Percentiles rank a stretch among this genome's conserved stretches.
phyloP scores from a whole-genome alignment of 805 yeast species.

The Cyberlindnera samutprakarnensis region DNA sequence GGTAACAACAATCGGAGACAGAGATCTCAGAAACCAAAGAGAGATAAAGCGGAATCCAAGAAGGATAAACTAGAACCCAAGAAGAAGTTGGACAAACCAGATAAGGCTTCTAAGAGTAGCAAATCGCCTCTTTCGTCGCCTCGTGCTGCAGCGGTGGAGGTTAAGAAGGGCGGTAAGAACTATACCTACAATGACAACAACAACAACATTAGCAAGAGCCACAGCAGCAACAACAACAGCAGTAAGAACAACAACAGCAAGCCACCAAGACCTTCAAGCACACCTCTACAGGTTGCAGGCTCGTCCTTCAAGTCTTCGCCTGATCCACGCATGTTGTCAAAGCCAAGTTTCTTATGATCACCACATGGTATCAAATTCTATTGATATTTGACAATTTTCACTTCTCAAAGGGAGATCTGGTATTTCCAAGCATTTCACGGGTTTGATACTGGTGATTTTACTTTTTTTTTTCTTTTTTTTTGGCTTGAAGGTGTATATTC shows the following conservation, averaged over 20 bases:
- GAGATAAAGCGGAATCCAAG: too few species aligned
- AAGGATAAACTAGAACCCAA: too few species aligned
- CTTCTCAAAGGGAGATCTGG: not conserved
- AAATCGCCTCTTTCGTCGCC: too few species aligned
- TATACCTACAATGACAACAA: conserved; percentile 1
- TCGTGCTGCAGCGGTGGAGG: too few species aligned
- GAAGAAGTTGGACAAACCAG: too few species aligned
- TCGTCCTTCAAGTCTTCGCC: conserved; percentile 6
- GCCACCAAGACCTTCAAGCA: not conserved
- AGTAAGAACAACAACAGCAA: conserved; percentile 2
- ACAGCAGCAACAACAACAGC: not conserved
- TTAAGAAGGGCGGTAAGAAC: too few species aligned
- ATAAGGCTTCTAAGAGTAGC: not conserved
- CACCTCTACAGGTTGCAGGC: not conserved
- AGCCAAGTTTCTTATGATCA: conserved; percentile 12
- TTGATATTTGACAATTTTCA: too few species aligned
- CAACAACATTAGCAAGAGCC: not conserved
- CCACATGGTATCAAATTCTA: too few species aligned
- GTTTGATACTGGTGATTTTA: too few species aligned
- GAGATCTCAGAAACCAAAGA: not conserved
- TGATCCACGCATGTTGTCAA: conserved; percentile 10
- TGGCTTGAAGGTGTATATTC: too few species aligned
- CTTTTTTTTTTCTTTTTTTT: too few species aligned
- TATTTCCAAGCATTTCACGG: not conserved
- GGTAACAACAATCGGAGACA: too few species aligned